Percentiles rank a stretch among this genome's conserved stretches.
Conservation (phyloP, 2,329 filamentous ascomycete genomes). For the Ascocoryne sarcoides region DNA sequence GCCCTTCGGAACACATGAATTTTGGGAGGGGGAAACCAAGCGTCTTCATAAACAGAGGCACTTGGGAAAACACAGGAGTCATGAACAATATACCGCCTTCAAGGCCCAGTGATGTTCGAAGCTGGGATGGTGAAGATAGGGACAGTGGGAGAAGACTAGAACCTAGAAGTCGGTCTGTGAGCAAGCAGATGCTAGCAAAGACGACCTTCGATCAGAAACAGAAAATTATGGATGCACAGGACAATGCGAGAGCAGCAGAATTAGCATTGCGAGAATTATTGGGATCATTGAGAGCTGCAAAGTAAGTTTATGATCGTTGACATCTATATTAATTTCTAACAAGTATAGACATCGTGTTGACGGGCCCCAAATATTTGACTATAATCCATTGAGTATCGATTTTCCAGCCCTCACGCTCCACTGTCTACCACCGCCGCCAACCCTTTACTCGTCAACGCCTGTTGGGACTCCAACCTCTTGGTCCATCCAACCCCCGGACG, state of each 20-base stretch:
- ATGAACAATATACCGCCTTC: slow-evolving; percentile 61
- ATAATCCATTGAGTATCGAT: slow-evolving; percentile 76
- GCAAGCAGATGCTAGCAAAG: slow-evolving; percentile 41
- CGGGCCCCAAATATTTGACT: slow-evolving; percentile 57
- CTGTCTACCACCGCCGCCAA: slow-evolving; percentile 71
- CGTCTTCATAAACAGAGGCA: slow-evolving; percentile 35
- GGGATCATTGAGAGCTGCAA: slow-evolving; percentile 72
- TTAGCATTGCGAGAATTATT: slow-evolving; percentile 77
- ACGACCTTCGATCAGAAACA: slow-evolving; percentile 53
- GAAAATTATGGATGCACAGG: slow-evolving; percentile 58
- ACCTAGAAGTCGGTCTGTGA: slow-evolving; percentile 33
- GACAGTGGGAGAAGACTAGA: slow-evolving; percentile 25
- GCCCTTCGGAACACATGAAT: slow-evolving; percentile 32
- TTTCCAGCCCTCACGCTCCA: slow-evolving; percentile 80
- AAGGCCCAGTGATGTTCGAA: slow-evolving; percentile 38
- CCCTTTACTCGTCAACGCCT: slow-evolving; percentile 67
- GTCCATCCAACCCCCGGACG: slow-evolving; percentile 67
- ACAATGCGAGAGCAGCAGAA: slow-evolving; percentile 77
- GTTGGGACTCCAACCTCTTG: slow-evolving; percentile 72
- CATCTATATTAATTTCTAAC: slow-evolving; percentile 9
- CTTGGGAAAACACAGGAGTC: slow-evolving; percentile 70
- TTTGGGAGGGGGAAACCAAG: slow-evolving; percentile 19
- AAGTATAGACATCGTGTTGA: slow-evolving; percentile 44
- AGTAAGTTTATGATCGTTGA: slow-evolving; percentile 45
- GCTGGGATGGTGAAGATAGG: slow-evolving; percentile 29